A percentile compares a stretch with the other conserved stretches of the same genome.
Evolutionary conservation across 768 basidiomycete species (phyloP).

Genomic region (Rhodotorula diobovata): DNA sequence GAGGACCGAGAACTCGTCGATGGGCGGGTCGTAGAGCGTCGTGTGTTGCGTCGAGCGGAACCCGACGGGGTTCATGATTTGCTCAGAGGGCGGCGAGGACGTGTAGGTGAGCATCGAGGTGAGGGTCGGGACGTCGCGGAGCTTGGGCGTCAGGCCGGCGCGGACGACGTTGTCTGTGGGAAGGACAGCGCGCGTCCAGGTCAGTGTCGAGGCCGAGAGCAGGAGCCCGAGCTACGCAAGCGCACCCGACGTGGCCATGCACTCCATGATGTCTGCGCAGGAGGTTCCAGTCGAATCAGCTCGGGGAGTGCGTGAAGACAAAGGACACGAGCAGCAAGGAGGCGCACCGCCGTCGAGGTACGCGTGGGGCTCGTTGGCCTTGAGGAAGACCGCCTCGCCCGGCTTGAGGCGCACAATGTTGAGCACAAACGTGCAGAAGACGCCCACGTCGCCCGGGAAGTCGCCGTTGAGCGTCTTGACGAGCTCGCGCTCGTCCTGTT

Average conservation of each 20-base stretch:
- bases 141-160: constrained; percentile 93
- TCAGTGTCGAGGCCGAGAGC: not conserved
- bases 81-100: constrained; percentile 63
- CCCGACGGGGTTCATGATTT: constrained; percentile 61
- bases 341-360: constrained; percentile 87
- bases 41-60: constrained; percentile 52
- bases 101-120: constrained; percentile 79
- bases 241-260: constrained; percentile 85
- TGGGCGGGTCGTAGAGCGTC: constrained; percentile 79
- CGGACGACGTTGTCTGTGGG: constrained; percentile 86
- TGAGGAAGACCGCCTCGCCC: constrained; percentile 89
- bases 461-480: constrained; percentile 59
- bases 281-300: not conserved
- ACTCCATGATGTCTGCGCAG: constrained; percentile 83
- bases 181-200: not conserved
- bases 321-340: not conserved
- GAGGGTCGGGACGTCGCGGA: constrained; percentile 87
- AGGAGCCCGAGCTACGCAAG: not conserved
- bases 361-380: constrained; percentile 94
- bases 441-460: constrained; percentile 88
- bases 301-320: not conserved
- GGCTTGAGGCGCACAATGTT: constrained; percentile 74
- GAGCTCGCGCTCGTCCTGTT: constrained; percentile 49
- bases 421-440: constrained; percentile 82
- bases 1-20: constrained; percentile 87